Evolutionary conservation across 768 basidiomycete species (phyloP).

Genomic region (Russula sp.): DNA sequence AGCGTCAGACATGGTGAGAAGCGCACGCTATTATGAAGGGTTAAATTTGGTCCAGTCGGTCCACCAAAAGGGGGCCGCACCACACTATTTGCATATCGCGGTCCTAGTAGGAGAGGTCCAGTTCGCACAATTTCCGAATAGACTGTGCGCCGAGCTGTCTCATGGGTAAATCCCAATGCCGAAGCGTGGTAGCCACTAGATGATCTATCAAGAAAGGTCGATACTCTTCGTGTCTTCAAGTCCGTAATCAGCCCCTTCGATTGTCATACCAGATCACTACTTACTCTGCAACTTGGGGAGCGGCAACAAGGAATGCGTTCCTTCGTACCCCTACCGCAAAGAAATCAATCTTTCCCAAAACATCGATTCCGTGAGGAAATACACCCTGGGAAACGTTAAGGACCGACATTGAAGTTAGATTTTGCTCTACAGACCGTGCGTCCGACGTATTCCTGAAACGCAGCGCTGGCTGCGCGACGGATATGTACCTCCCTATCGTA

Average conservation of each 20-base stretch:
- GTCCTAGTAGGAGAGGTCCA: constrained; percentile 57
- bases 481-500: constrained; percentile 96
- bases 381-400: constrained; percentile 54
- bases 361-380: constrained; percentile 93
- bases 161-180: constrained; percentile 89
- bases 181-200: constrained; percentile 65
- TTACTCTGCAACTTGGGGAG: constrained; percentile 83
- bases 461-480: constrained; percentile 92
- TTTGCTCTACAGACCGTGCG: constrained; percentile 63
- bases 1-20: constrained; percentile 62
- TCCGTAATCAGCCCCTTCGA: constrained; percentile 4
- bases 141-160: constrained; percentile 75
- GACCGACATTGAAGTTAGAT: constrained; percentile 8
- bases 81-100: constrained; percentile 47
- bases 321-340: constrained; percentile 85
- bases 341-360: constrained; percentile 89
- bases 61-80: constrained; percentile 42
- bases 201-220: constrained; percentile 66
- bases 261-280: constrained; percentile 36
- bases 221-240: constrained; percentile 72
- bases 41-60: constrained; percentile 29
- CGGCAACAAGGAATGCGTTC: constrained; percentile 81
- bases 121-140: constrained; percentile 60
- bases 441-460: constrained; percentile 96
- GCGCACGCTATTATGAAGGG: constrained; percentile 42